Base-by-base conservation (phyloP, 2,329 filamentous ascomycete genomes). In the Aureobasidium sp. region DNA sequence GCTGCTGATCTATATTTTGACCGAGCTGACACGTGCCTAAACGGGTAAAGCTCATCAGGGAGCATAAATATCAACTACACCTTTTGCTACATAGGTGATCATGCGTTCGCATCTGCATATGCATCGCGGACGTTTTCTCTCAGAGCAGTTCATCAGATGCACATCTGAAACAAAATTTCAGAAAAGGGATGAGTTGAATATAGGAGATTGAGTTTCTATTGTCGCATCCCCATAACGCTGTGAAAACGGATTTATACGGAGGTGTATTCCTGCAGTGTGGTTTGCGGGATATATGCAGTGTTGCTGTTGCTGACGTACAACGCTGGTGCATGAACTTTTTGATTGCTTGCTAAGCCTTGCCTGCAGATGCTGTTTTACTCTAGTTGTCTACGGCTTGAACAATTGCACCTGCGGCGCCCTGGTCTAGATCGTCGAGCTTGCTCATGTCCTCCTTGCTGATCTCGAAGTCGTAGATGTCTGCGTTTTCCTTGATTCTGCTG, bases 401-500 rank as follows among this genome's bases (percentile, higher is more conserved):
- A 39, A 74, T 64, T 39, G 71, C 67, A n/a, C 68, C 69, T 25
- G 66, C 65, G 9, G 64, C 64, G 25, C 69, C 70, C 53, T 73
- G 65, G 62, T 84, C 81, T 51, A 84, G 67, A 3, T 66, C 73
- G 71, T 85, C 76, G 53, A 86, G 68, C 34, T 70, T 70, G 39
- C 69, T 68, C 82, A 89, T 84, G 62, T 89, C 85, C 8, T 81
- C 79, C 14, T 74, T 69, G 6, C 74, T 75, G 14, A 89, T 73
- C 36, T 79, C 75, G 69, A 89, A 88, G 59, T 78, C 78, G 70
- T 81, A 88, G 0, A 89, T 78, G 60, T 85, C 75, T 0, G 79
- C 78, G 68, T 91, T 92, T 70, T 85, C 81, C 63, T 78, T 76
- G 65, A 91, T 90, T 13, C 88, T 79, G 34, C 80, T 82, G 0